Conservation (phyloP, 345 rosid species). For the Acer yangbiense region DNA sequence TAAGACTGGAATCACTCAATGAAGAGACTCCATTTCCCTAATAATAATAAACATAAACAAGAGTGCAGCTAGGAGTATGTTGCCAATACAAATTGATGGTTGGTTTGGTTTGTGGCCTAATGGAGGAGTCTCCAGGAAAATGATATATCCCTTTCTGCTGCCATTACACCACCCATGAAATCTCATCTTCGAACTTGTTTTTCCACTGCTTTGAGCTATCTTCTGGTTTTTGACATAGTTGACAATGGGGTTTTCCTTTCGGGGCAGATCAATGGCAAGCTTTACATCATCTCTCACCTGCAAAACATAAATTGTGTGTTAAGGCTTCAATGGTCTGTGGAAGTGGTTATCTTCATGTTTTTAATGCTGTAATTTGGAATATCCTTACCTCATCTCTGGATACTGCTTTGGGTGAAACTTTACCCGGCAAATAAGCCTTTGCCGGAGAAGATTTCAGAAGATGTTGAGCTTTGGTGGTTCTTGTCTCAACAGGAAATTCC, state of each 20-base stretch:
- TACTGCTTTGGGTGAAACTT: neutral
- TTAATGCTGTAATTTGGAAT: neutral
- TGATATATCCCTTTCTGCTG: slow-evolving; percentile 4
- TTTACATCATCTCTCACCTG: slow-evolving; percentile 4
- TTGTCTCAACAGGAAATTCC: slow-evolving; percentile 7
- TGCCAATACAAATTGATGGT: slow-evolving; percentile 21
- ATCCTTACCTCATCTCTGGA: slow-evolving; percentile 18
- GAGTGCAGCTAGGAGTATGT: slow-evolving; percentile 20
- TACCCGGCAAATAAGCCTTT: neutral
- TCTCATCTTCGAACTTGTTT: neutral
- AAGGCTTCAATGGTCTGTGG: neutral
- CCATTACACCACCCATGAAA: neutral
- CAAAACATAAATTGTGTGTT: slow-evolving; percentile 10
- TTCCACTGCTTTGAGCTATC: neutral
- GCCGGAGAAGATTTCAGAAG: neutral
- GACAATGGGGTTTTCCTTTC: neutral
- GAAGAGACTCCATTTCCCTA: slow-evolving; percentile 3
- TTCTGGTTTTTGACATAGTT: neutral
- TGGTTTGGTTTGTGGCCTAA: slow-evolving; percentile 2
- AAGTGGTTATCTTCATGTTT: neutral
- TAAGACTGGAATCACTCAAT: neutral
- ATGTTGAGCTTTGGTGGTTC: slow-evolving; percentile 13
- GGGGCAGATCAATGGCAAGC: neutral
- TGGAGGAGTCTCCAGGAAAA: slow-evolving; percentile 15
- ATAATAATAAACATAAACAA: slow-evolving; percentile 11